A percentile compares a stretch with the other conserved stretches of the same genome.
phyloP scores from a whole-genome alignment of 257 asterid genomes.

The Petrea volubilis region DNA sequence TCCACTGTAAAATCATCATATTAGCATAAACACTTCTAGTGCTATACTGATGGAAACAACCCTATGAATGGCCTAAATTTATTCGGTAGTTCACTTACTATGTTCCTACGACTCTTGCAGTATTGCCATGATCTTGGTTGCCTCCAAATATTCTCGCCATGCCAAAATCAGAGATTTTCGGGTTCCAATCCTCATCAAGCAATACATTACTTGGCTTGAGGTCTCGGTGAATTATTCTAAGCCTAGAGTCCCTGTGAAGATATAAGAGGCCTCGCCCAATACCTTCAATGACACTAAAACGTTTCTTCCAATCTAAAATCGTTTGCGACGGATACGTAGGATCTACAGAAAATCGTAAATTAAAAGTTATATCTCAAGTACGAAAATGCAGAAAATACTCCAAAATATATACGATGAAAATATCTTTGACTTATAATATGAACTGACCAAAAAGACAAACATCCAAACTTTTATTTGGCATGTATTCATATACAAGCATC shows the following conservation, averaged over 20 bases:
- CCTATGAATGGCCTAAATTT: background rate
- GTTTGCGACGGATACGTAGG: slow-evolving; percentile 27
- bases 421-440: background rate
- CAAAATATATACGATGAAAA: background rate
- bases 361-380: background rate
- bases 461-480: slow-evolving; percentile 63
- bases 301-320: slow-evolving; percentile 50
- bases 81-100: slow-evolving; percentile 44
- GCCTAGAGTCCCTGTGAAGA: slow-evolving; percentile 69
- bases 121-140: slow-evolving; percentile 50
- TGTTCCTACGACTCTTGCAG: slow-evolving; percentile 68
- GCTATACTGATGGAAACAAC: too few species aligned
- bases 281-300: slow-evolving; percentile 51
- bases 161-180: slow-evolving; percentile 73
- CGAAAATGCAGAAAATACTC: background rate
- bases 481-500: slow-evolving; percentile 55
- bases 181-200: slow-evolving; percentile 63
- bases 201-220: slow-evolving; percentile 62
- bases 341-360: slow-evolving; percentile 19
- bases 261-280: slow-evolving; percentile 67
- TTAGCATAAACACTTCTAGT: too few species aligned
- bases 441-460: slow-evolving; percentile 48
- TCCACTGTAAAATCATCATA: slow-evolving; percentile 27
- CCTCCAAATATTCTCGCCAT: slow-evolving; percentile 64
- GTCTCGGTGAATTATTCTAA: slow-evolving; percentile 64